Percentiles rank a stretch among this genome's conserved stretches.
Evolutionary conservation across 306 rosid species (phyloP).

Genomic region (Prunus dulcis): DNA sequence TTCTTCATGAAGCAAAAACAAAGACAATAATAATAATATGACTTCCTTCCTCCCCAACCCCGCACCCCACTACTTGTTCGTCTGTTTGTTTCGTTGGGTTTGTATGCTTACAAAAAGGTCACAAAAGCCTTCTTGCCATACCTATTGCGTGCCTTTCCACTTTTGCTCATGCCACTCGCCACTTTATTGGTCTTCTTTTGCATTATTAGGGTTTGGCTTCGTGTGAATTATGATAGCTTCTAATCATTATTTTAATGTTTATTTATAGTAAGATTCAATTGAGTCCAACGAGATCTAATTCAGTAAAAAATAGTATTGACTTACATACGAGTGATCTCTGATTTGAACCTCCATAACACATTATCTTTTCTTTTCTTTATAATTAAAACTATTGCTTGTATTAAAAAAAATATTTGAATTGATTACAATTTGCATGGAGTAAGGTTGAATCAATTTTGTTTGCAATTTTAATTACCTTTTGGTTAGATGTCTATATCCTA

Average conservation of each 20-base stretch:
- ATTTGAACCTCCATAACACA: fast-evolving
- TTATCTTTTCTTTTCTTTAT: fast-evolving
- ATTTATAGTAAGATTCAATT: too few relatives aligned
- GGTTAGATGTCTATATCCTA: too few relatives aligned
- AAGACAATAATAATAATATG: not conserved
- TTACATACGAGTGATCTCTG: fast-evolving
- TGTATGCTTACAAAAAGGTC: not conserved
- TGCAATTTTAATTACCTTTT: too few relatives aligned
- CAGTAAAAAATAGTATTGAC: too few relatives aligned
- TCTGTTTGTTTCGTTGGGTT: not conserved
- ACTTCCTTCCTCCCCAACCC: not conserved
- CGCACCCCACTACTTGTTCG: not conserved
- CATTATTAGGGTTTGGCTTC: not conserved
- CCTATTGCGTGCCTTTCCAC: not conserved
- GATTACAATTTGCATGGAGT: too few relatives aligned
- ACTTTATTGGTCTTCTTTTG: not conserved
- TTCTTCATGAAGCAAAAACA: not conserved
- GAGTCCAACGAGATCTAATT: too few relatives aligned
- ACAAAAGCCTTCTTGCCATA: not conserved
- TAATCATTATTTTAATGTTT: too few relatives aligned
- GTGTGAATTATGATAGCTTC: not conserved
- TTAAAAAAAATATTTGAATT: too few relatives aligned
- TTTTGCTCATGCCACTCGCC: not conserved
- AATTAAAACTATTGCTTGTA: too few relatives aligned
- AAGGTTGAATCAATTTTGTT: too few relatives aligned